Evolutionary conservation across 2,329 filamentous ascomycete species (phyloP).

Genomic region (Metarhizium guizhouense): DNA sequence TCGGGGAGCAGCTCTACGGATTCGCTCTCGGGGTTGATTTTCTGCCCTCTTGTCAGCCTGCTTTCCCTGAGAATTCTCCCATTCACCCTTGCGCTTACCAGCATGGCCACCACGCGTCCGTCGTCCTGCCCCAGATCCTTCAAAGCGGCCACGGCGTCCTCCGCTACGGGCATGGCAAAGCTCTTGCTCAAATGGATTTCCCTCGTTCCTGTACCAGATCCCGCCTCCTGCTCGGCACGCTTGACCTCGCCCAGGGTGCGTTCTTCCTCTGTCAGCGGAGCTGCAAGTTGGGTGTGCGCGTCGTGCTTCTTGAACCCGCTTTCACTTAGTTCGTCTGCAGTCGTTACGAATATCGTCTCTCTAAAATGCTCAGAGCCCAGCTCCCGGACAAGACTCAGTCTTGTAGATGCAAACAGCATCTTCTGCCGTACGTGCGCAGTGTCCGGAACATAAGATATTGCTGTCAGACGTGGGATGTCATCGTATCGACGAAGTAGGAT

Average conservation of each 20-base stretch:
- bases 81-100: slow-evolving; percentile 41
- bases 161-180: slow-evolving; percentile 48
- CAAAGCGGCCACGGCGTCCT: slow-evolving; percentile 57
- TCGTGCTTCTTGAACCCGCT: slow-evolving; percentile 67
- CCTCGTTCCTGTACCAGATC: slow-evolving; percentile 53
- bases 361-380: slow-evolving; percentile 71
- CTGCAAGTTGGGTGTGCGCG: slow-evolving; percentile 52
- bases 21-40: slow-evolving; percentile 64
- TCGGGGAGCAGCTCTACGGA: slow-evolving; percentile 55
- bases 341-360: slow-evolving; percentile 66
- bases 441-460: slow-evolving; percentile 73
- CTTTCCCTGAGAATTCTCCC: not conserved
- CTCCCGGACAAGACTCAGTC: slow-evolving; percentile 66
- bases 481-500: slow-evolving; percentile 64
- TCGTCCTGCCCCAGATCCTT: slow-evolving; percentile 45
- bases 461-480: slow-evolving; percentile 49
- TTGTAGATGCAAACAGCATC: slow-evolving; percentile 75
- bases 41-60: slow-evolving; percentile 31
- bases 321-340: slow-evolving; percentile 57
- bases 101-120: slow-evolving; percentile 48
- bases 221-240: slow-evolving; percentile 65
- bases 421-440: slow-evolving; percentile 72
- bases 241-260: slow-evolving; percentile 61
- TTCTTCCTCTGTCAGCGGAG: slow-evolving; percentile 75
- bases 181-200: slow-evolving; percentile 51